phyloP scores from a whole-genome alignment of 1,284 basidiomycete genomes.

The Salmacisia buchloeana region DNA sequence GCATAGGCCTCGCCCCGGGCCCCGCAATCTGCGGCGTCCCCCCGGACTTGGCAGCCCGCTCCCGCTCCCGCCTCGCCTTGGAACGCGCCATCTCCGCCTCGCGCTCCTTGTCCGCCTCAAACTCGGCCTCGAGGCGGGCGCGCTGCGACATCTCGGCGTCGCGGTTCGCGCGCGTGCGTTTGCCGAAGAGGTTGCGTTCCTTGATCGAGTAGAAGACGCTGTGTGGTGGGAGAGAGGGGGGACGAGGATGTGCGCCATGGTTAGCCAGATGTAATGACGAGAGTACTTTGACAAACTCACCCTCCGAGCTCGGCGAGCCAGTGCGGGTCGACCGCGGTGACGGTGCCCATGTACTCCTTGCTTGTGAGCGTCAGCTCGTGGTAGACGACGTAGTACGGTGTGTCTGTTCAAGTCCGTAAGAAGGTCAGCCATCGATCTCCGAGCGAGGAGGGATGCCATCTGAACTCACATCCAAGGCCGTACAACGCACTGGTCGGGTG shows the following conservation, averaged over 20 bases:
- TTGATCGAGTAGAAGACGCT: constrained; percentile 91
- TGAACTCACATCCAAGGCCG: constrained; percentile 70
- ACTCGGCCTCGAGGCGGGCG: constrained; percentile 68
- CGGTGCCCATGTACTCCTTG: constrained; percentile 42
- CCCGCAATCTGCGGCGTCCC: constrained; percentile 12
- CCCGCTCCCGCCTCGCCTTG: constrained; percentile 1
- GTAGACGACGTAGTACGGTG: constrained; percentile 92
- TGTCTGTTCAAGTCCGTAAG: constrained; percentile 55
- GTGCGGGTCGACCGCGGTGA: constrained; percentile 48
- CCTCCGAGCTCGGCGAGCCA: constrained; percentile 46
- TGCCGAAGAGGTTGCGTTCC: constrained; percentile 64
- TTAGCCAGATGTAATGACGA: neutral
- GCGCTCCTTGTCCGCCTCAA: constrained; percentile 35
- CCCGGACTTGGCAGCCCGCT: neutral
- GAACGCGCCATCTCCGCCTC: constrained; percentile 7
- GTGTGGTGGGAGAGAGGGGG: constrained; percentile 58
- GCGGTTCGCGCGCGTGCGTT: constrained; percentile 59
- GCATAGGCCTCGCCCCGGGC: constrained; percentile 15
- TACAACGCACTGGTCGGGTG: constrained; percentile 96
- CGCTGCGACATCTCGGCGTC: constrained; percentile 82
- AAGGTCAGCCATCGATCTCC: neutral
- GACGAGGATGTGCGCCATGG: too few species aligned
- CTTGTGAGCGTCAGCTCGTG: constrained; percentile 62
- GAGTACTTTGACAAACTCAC: neutral
- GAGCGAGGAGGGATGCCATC: neutral